Base-by-base conservation (phyloP, 345 rosid genomes). In the Aquilaria yunnanensis region DNA sequence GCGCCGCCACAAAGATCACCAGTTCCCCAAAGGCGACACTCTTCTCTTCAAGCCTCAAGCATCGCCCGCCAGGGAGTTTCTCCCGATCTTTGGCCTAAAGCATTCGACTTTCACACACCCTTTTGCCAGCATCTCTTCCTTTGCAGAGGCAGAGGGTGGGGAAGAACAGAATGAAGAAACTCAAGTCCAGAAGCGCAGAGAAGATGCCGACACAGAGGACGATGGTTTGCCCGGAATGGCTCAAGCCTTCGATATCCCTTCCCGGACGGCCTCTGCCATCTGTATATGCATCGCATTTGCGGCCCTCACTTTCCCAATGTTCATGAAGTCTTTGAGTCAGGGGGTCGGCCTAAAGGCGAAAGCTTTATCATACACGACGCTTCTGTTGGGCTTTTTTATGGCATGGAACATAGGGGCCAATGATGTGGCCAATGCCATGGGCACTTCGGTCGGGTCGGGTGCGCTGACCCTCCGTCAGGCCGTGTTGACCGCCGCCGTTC, bases 381-480 rank as follows among this genome's bases (percentile, higher is more conserved):
- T 94, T 50, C 67, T 94, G 60, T 86, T 85, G 41, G 99, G 97
- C 51, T 94, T 90, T 81, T 94, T 83, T 75, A 94, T 94, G 99
- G 97, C 99, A 4, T 90, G 99, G 96, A 94, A 94, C 70, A 94
- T 94, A 10, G 99, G 99, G 50, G 99, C 97, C 54, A 94, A 94
- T 61, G 99, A 94, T 74, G 97, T 90, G 70, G 99, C 99, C 13
- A 90, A 94, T 75, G 99, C 99, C 32, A 94, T 94, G 99, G 99
- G 99, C 6, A 90, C 97, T 61, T 90, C 97, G 5, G 96, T 94
- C 32, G 99, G 99, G 4, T 90, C 97, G 0, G 96, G 96, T 46
- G 99, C 97, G n/a, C 57, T 94, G 56, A 79, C 79, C 1, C 74
- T 94, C 59, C 69, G 95, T 16, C 92, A 90, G 72, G 97, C 99